These are phyloP conservation scores for Podila horticola DNA, from an alignment of 192 early-diverging fungal genomes.

Conservation along the genomic window DNA sequence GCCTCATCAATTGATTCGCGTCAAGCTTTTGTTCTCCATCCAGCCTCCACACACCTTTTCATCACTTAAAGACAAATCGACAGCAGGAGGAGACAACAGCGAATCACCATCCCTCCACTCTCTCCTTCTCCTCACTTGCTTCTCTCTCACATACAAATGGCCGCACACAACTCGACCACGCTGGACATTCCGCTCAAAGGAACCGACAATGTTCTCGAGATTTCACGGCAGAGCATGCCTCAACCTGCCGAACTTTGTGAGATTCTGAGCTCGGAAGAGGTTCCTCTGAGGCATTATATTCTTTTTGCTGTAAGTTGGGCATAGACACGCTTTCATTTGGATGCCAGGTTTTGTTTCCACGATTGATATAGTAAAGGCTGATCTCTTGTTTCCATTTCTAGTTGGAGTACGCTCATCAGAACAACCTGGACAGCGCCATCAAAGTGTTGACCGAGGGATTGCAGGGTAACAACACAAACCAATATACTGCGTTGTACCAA, in stretches of 20 bases:
- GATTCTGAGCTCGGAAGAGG: slow-evolving; percentile 74
- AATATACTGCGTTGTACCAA: background rate
- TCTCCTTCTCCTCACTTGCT: no score
- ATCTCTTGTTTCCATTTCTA: slow-evolving; percentile 25
- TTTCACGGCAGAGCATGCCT: slow-evolving; percentile 69
- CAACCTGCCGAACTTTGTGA: slow-evolving; percentile 72
- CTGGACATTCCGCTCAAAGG: slow-evolving; percentile 72
- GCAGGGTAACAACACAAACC: slow-evolving; percentile 32
- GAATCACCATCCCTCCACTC: no score
- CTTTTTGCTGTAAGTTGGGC: slow-evolving; percentile 68
- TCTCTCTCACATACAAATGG: slow-evolving; percentile 12
- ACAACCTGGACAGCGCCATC: slow-evolving; percentile 67
- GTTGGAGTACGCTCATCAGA: slow-evolving; percentile 80
- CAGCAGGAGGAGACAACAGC: no score
- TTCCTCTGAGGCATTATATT: slow-evolving; percentile 71
- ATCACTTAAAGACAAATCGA: no score
- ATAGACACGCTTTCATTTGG: background rate
- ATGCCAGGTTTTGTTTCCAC: background rate
- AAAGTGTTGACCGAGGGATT: slow-evolving; percentile 67
- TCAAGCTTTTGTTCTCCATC: no score
- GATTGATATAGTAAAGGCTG: slow-evolving; percentile 1
- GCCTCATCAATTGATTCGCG: no score
- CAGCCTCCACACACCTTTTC: no score
- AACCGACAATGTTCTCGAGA: slow-evolving; percentile 76
- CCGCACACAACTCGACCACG: slow-evolving; percentile 17